These are phyloP conservation scores for Detonula confervacea DNA, from an alignment of 352 stramenopile species.

Conservation along the genomic window DNA sequence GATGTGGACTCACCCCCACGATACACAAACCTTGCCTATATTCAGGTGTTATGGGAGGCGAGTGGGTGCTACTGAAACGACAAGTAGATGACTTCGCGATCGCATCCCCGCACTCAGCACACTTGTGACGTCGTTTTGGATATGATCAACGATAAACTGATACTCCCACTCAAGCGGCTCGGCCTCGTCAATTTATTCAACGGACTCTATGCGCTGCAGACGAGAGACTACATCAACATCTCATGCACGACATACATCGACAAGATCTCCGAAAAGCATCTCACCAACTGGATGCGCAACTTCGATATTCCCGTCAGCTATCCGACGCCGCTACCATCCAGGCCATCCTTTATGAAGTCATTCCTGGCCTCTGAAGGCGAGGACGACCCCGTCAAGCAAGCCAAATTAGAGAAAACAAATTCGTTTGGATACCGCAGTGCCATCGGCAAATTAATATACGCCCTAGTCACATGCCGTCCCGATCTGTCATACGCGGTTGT, in stretches of 20 bases:
- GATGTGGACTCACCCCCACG: conserved; percentile 22
- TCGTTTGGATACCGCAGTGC: conserved; percentile 30
- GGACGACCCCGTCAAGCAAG: not conserved
- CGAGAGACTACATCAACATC: conserved; percentile 30
- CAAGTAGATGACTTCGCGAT: conserved; percentile 56
- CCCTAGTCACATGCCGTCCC: conserved; percentile 28
- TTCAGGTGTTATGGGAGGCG: not conserved
- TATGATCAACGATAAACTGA: conserved; percentile 11
- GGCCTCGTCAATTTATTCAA: conserved; percentile 36
- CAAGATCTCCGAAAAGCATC: conserved; percentile 5
- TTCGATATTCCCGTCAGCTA: not conserved
- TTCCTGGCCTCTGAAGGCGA: not conserved
- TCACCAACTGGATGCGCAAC: not conserved
- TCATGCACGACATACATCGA: conserved; percentile 25
- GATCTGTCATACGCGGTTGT: conserved; percentile 27
- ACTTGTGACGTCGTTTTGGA: conserved; percentile 21
- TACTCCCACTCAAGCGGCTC: conserved; percentile 24
- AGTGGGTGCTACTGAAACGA: conserved; percentile 31
- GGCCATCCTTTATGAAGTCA: not conserved
- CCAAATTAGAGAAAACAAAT: conserved; percentile 18
- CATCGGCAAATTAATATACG: conserved; percentile 58
- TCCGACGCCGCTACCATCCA: not conserved
- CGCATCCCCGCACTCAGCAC: not conserved
- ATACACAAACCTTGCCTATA: conserved; percentile 42
- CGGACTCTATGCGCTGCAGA: conserved; percentile 47